phyloP scores from a whole-genome alignment of 148 eudicot genomes.

The Selenicereus undatus region DNA sequence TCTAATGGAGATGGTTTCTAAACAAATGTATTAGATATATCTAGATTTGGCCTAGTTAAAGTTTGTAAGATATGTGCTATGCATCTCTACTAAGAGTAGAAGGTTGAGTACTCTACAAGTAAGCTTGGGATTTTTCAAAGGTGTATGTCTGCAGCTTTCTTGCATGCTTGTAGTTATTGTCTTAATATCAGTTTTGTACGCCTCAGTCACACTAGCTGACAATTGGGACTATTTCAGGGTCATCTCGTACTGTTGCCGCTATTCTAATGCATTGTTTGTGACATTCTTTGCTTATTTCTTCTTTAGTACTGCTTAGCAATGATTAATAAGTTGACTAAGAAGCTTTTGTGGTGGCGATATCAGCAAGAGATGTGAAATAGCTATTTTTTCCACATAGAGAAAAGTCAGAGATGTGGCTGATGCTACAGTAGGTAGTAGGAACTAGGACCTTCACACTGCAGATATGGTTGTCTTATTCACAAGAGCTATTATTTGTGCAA shows the following conservation, averaged over 20 bases:
- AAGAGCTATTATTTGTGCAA: neutral
- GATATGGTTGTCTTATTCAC: neutral
- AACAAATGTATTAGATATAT: neutral
- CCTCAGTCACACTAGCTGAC: neutral
- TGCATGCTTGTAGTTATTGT: neutral
- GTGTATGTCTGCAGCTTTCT: neutral
- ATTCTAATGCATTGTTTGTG: neutral
- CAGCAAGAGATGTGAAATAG: neutral
- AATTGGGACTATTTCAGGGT: neutral
- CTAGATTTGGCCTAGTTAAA: neutral
- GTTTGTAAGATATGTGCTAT: neutral
- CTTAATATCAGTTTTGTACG: neutral
- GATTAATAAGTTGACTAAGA: neutral
- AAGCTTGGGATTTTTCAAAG: neutral
- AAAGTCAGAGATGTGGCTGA: neutral
- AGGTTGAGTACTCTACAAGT: neutral
- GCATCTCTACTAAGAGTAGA: neutral
- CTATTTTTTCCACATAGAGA: neutral
- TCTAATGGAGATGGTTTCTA: neutral
- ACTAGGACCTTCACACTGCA: neutral
- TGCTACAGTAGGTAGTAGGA: neutral
- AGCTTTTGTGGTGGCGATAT: neutral
- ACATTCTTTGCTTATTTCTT: neutral
- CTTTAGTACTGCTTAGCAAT: neutral
- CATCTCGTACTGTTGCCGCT: neutral